Conservation (phyloP, 768 basidiomycete genomes). For the Megacollybia marginata region DNA sequence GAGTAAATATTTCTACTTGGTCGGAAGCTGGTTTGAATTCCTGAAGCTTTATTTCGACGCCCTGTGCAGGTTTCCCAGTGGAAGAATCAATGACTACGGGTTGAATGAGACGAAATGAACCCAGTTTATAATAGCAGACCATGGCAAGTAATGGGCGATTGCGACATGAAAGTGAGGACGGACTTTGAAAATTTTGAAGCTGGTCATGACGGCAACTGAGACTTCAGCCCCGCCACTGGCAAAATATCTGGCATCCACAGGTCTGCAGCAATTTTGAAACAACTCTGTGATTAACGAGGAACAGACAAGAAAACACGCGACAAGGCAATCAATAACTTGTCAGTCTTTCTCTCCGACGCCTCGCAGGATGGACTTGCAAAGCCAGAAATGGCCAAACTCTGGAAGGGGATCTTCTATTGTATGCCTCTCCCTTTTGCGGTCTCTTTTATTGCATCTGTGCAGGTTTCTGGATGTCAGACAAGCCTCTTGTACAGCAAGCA, state of each 20-base stretch:
- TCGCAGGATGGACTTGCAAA: slow-evolving; percentile 54
- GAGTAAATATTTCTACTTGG: slow-evolving; percentile 39
- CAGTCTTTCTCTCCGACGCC: slow-evolving; percentile 69
- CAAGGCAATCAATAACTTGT: slow-evolving; percentile 77
- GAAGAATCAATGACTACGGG: slow-evolving; percentile 77
- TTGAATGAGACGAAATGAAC: background rate
- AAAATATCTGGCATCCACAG: slow-evolving; percentile 89
- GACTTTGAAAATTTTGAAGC: slow-evolving; percentile 3
- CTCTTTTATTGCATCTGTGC: slow-evolving; percentile 3
- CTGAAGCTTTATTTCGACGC: slow-evolving; percentile 60
- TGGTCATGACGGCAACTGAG: slow-evolving; percentile 24
- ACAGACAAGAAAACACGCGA: slow-evolving; percentile 89
- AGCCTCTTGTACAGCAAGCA: slow-evolving; percentile 91
- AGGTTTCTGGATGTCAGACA: slow-evolving; percentile 99
- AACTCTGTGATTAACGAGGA: slow-evolving; percentile 1
- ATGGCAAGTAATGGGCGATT: slow-evolving; percentile 89
- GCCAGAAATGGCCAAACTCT: slow-evolving; percentile 82
- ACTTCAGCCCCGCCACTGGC: slow-evolving; percentile 58
- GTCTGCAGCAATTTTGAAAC: slow-evolving; percentile 32
- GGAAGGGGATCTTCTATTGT: slow-evolving; percentile 99
- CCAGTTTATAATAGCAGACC: slow-evolving; percentile 33
- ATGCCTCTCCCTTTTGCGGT: slow-evolving; percentile 12
- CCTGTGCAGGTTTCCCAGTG: slow-evolving; percentile 71
- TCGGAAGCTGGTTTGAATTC: slow-evolving; percentile 27
- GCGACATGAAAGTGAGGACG: slow-evolving; percentile 30